Evolutionary conservation across 768 basidiomycete genomes (phyloP).

Genomic region (Trametes cingulata): DNA sequence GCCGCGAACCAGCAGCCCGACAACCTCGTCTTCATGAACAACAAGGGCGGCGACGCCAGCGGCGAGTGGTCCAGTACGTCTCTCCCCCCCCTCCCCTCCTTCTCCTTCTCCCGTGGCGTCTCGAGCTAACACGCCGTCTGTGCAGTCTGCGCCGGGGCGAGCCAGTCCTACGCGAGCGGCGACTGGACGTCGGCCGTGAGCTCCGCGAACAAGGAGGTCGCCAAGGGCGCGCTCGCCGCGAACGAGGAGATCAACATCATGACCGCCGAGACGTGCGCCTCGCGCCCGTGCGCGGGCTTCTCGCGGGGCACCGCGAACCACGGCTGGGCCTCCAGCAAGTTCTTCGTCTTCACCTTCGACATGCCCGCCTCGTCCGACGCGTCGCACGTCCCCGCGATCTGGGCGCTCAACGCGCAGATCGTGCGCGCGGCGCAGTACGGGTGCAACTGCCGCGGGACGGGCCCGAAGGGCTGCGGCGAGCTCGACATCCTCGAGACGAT

Average conservation of each 20-base stretch:
- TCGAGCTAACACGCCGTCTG: neutral
- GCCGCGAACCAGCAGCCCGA: slow-evolving; percentile 14
- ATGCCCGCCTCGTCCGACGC: slow-evolving; percentile 29
- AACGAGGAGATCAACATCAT: slow-evolving; percentile 29
- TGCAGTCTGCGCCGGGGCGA: slow-evolving; percentile 31
- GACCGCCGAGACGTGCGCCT: slow-evolving; percentile 25
- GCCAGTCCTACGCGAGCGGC: slow-evolving; percentile 33
- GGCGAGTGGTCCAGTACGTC: slow-evolving; percentile 33
- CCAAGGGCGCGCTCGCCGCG: slow-evolving; percentile 16
- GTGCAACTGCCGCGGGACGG: slow-evolving; percentile 35
- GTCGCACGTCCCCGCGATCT: slow-evolving; percentile 29
- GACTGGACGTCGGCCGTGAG: slow-evolving; percentile 27
- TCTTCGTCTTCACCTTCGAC: slow-evolving; percentile 31
- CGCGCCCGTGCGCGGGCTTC: slow-evolving; percentile 29
- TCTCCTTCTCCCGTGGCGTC: too few relatives aligned
- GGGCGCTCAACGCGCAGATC: slow-evolving; percentile 32
- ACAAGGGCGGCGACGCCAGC: slow-evolving; percentile 28
- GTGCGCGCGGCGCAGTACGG: slow-evolving; percentile 34
- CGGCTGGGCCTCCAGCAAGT: slow-evolving; percentile 31
- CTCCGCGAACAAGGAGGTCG: slow-evolving; percentile 25
- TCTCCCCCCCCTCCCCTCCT: neutral
- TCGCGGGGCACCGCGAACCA: slow-evolving; percentile 32
- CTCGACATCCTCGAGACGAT: slow-evolving; percentile 33
- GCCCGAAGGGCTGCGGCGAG: slow-evolving; percentile 30
- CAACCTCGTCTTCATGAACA: slow-evolving; percentile 36